phyloP scores from a whole-genome alignment of 2,329 filamentous ascomycete genomes.

The Epichloe gansuensis region DNA sequence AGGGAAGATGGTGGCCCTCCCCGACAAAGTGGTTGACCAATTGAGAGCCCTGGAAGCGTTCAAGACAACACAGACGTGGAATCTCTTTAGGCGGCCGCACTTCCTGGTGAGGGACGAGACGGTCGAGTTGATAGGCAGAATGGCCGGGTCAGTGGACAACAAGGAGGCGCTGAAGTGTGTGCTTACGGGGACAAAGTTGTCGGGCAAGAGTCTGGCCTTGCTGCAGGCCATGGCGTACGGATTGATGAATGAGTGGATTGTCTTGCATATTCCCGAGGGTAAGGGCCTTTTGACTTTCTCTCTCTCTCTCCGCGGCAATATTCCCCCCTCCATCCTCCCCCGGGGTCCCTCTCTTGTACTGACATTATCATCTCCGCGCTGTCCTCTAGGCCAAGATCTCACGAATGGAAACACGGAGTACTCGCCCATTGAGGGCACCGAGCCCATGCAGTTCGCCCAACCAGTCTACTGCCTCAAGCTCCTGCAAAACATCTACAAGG shows the following conservation, averaged over 20 bases:
- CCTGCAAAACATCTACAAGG: slow-evolving; percentile 56
- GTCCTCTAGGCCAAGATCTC: slow-evolving; percentile 53
- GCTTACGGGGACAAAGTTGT: slow-evolving; percentile 57
- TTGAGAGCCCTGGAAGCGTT: slow-evolving; percentile 80
- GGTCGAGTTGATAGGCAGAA: slow-evolving; percentile 51
- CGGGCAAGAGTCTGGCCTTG: slow-evolving; percentile 78
- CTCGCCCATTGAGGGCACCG: slow-evolving; percentile 47
- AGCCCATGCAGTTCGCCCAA: slow-evolving; percentile 57
- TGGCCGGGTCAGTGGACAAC: slow-evolving; percentile 40
- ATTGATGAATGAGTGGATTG: slow-evolving; percentile 73
- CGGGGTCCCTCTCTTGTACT: not conserved
- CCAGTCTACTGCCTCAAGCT: slow-evolving; percentile 64
- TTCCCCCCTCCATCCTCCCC: not conserved
- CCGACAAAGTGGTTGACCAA: slow-evolving; percentile 59
- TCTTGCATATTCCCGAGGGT: slow-evolving; percentile 86
- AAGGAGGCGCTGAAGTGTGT: slow-evolving; percentile 51
- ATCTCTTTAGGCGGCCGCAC: slow-evolving; percentile 69
- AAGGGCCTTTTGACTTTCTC: slow-evolving; percentile 15
- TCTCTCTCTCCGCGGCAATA: not conserved
- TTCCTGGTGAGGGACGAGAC: slow-evolving; percentile 68
- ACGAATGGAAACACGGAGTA: slow-evolving; percentile 74
- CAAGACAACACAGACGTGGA: slow-evolving; percentile 81
- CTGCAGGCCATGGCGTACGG: slow-evolving; percentile 75
- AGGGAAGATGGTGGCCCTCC: slow-evolving; percentile 57
- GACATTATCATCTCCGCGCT: not conserved